Base-by-base conservation (phyloP, 2,329 filamentous ascomycete genomes). In the Fusarium sp. region DNA sequence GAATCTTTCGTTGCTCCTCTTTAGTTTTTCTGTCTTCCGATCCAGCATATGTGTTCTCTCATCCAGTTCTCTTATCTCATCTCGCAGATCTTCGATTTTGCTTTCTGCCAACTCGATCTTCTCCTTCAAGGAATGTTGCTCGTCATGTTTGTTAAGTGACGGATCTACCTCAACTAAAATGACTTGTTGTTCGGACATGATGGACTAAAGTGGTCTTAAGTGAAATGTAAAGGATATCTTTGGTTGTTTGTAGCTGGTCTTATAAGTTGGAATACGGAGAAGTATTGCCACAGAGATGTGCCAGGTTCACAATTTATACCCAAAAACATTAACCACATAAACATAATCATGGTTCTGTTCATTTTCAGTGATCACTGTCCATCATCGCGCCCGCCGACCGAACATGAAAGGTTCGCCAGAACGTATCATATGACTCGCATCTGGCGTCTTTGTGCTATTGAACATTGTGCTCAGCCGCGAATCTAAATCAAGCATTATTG, bases 331-430 rank as follows among this genome's bases (percentile, higher is more conserved):
- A n/a, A 6, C 12, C 6, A 7, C 15, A 18, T 32, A 6, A 24
- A 34, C 22, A 51, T 51, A 5, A 10, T 5, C 11, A 6, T 13
- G 8, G 15, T 3, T 51, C n/a, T 36, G 48, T 52, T 36, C 48
- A 15, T 26, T 15, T 8, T 3, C 8, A 8, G 13, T 36, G 4
- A 6, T 14, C 13, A 15, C 9, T 52, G 9, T 24, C 17, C 17
- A 36, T 1, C 1, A 6, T 34, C 17, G 17, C 17, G 4, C 6
- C 8, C 14, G 4, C 6, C 0, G 8, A 8, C n/a, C 7, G 30
- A 15, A 34, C 17, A 52, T 52, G 17, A 15, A 20, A 20, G 3
- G 8, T 3, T 14, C 17, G 20, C 12, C 9, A 20, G 7, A 3
- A 4, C 15, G 6, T 8, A 20, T 20, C n/a, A 8, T 10, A 6